These are phyloP conservation scores for Sporisorium sorghi DNA, from an alignment of 1,284 basidiomycete genomes.

Conservation along the genomic window DNA sequence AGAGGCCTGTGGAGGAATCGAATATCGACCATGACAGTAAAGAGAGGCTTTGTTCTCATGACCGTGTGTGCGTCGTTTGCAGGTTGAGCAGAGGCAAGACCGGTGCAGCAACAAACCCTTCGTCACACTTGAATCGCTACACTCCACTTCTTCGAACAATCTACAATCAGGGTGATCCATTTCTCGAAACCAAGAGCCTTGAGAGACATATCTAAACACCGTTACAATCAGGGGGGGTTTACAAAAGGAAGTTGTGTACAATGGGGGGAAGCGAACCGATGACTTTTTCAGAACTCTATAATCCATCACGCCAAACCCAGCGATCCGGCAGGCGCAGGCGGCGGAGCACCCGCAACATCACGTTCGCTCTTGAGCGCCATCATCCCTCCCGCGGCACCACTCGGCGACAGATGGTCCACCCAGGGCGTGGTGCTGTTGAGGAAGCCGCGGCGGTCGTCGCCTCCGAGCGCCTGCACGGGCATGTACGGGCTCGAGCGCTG, in stretches of 20 bases:
- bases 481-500: conserved; percentile 35
- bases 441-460: conserved; percentile 25
- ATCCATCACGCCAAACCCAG: conserved; percentile 34
- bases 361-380: conserved; percentile 33
- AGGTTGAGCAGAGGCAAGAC: no score
- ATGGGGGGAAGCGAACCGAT: no score
- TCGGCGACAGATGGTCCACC: conserved; percentile 30
- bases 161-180: conserved; percentile 17
- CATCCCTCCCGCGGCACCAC: conserved; percentile 11
- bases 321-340: conserved; percentile 36
- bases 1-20: no score
- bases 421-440: conserved; percentile 22
- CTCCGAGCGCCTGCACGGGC: conserved; percentile 12
- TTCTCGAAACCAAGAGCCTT: conserved; percentile 18
- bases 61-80: no score
- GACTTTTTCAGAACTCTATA: no score
- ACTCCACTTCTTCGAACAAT: no score
- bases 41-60: no score
- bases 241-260: conserved; percentile 22
- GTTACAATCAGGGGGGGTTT: conserved; percentile 19
- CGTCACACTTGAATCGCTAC: no score
- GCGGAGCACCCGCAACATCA: conserved; percentile 26
- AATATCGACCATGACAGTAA: no score
- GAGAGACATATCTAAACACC: conserved; percentile 55
- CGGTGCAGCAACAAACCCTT: no score